Evolutionary conservation across 2,329 filamentous ascomycete genomes (phyloP).

Genomic region (Sporothrix globosa): DNA sequence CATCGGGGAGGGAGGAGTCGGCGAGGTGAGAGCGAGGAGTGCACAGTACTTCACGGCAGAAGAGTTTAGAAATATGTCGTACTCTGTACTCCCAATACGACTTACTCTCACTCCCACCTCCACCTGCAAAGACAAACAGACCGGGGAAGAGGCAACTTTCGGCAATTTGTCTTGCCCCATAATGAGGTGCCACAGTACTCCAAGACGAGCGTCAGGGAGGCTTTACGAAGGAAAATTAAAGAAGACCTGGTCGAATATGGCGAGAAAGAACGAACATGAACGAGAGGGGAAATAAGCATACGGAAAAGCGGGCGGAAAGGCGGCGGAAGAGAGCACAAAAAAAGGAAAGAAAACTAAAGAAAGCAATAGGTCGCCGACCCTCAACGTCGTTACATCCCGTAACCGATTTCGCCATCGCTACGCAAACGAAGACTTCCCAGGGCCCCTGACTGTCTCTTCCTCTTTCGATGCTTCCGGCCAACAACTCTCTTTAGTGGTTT

Average conservation of each 20-base stretch:
- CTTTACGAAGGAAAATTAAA: not conserved
- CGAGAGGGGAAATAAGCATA: not conserved
- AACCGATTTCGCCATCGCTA: slow-evolving; percentile 19
- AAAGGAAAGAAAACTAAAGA: not conserved
- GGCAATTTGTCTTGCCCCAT: too few species aligned
- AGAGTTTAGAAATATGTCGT: too few species aligned
- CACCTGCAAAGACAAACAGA: too few species aligned
- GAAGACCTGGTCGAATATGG: not conserved
- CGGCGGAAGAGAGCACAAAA: not conserved
- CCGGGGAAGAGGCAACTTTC: too few species aligned
- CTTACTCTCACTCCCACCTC: too few species aligned
- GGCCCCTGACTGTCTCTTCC: not conserved
- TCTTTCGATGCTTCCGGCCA: not conserved
- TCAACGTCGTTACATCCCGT: slow-evolving; percentile 13
- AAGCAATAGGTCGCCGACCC: not conserved
- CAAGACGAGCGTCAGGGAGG: not conserved
- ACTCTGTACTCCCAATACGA: too few species aligned
- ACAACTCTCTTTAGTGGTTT: not conserved
- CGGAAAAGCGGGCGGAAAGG: slow-evolving; percentile 13
- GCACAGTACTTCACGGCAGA: too few species aligned
- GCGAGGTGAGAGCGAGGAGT: not conserved
- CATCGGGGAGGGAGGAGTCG: not conserved
- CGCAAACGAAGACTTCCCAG: not conserved
- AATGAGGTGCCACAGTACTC: too few species aligned
- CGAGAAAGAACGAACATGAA: not conserved